Evolutionary conservation across 2,329 filamentous ascomycete species (phyloP).

Genomic region (Gyromitra esculenta): DNA sequence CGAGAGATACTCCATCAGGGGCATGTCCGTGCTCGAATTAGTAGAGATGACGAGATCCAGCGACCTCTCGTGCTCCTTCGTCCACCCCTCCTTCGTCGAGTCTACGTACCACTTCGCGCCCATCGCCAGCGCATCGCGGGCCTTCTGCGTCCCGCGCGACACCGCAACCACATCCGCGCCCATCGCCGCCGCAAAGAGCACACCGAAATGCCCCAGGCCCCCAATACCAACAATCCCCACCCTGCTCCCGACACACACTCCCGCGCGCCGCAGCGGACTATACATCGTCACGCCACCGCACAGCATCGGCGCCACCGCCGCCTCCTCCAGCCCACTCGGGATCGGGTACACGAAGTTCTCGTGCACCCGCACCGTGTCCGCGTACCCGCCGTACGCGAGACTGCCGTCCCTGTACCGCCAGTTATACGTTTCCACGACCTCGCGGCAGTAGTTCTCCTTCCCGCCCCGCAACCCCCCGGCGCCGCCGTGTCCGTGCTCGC

Average conservation of each 20-base stretch:
- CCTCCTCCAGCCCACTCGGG: constrained; percentile 73
- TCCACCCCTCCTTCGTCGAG: constrained; percentile 69
- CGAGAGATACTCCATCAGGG: constrained; percentile 76
- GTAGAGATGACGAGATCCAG: constrained; percentile 83
- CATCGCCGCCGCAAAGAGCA: constrained; percentile 75
- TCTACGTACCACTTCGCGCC: constrained; percentile 71
- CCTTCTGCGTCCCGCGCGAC: constrained; percentile 70
- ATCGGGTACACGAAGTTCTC: constrained; percentile 66
- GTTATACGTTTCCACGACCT: constrained; percentile 64
- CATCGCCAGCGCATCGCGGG: constrained; percentile 69
- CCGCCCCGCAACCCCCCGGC: constrained; percentile 64
- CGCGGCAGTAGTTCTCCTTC: constrained; percentile 75
- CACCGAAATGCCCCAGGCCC: constrained; percentile 75
- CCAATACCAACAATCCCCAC: constrained; percentile 76
- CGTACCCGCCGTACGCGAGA: constrained; percentile 70
- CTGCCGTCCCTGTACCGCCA: constrained; percentile 67
- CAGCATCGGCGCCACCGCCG: constrained; percentile 79
- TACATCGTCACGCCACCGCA: constrained; percentile 85
- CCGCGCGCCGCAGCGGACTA: constrained; percentile 79
- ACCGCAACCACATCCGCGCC: constrained; percentile 72
- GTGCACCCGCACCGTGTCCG: constrained; percentile 66
- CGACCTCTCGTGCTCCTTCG: constrained; percentile 68
- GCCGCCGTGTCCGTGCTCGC: constrained; percentile 46
- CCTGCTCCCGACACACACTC: constrained; percentile 79
- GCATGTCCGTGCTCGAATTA: constrained; percentile 71